Base-by-base conservation (phyloP, 2,329 filamentous ascomycete species). In the Diaporthe vaccinii region DNA sequence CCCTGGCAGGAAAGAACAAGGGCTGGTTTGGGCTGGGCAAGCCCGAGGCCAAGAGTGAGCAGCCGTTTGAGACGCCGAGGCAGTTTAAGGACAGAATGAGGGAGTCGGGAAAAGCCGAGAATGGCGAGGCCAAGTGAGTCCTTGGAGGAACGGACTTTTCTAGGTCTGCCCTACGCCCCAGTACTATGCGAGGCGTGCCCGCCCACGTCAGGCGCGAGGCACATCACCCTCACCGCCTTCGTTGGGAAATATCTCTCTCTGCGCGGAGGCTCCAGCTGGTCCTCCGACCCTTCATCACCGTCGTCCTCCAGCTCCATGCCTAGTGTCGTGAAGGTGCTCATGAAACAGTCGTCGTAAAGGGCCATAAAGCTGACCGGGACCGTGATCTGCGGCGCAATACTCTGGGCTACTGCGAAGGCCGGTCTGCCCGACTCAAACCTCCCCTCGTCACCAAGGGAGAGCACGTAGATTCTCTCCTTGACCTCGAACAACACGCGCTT, bases 61-160 rank as follows among this genome's bases (percentile, higher is more conserved):
- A 74, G 68, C 59, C 72, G 76, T 93, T 92, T 81, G 96, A 98
- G 86, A 98, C 92, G 82, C 97, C 97, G 12, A 91, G 95, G 79
- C 93, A 95, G 76, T 99, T 95, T 85, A 99, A 99, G 87, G 92
- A 83, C 10, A 84, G 88, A 71, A 87, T 86, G 81, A 84, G 81
- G 74, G 73, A 77, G 34, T 73, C 73, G 55, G 78, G 79, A 34
- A 75, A 75, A 65, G 61, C 71, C 15, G 76, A 61, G 73, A 81
- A 81, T 81, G 81, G 72, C 77, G 76, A 62, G 69, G 76, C 36
- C 76, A 81, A 59, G 78, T 77, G 71, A 77, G 22, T 22, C 25
- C 25, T 44, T n/a, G 22, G 31, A 9, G 41, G 14, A 39, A 41
- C 4, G 62, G 14, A 39, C 62, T 68, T 44, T 28, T 15, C 39